Conservation (phyloP, 768 basidiomycete genomes). For the Psilocybe azurescens region DNA sequence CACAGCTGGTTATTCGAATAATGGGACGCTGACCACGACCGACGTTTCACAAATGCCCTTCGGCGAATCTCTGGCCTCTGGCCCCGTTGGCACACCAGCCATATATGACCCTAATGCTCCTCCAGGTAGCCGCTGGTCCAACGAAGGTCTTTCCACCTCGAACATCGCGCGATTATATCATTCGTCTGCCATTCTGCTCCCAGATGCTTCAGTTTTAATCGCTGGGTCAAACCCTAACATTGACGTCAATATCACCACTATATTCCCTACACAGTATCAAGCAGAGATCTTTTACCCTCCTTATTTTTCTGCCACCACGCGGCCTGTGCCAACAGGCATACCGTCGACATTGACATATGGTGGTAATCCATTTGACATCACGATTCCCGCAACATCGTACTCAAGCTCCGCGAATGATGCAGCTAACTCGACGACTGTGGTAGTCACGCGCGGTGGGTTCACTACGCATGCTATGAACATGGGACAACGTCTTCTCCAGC, state of each 20-base stretch:
- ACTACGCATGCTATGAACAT: constrained; percentile 89
- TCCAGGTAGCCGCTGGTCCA: constrained; percentile 76
- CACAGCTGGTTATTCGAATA: constrained; percentile 81
- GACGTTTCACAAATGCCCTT: constrained; percentile 63
- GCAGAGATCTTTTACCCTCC: constrained; percentile 92
- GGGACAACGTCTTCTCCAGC: constrained; percentile 81
- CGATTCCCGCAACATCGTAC: constrained; percentile 69
- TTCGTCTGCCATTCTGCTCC: constrained; percentile 87
- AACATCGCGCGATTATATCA: constrained; percentile 87
- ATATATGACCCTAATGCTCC: constrained; percentile 83
- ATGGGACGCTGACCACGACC: constrained; percentile 53
- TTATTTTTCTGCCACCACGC: constrained; percentile 74
- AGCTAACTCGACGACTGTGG: constrained; percentile 76
- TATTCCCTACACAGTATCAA: constrained; percentile 79
- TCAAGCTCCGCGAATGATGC: constrained; percentile 70
- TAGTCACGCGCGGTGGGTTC: constrained; percentile 83
- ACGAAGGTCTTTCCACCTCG: constrained; percentile 62
- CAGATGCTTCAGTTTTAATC: constrained; percentile 85
- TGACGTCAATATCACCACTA: constrained; percentile 68
- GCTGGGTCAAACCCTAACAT: constrained; percentile 95
- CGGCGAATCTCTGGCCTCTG: constrained; percentile 77
- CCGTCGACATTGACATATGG: constrained; percentile 86
- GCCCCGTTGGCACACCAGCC: constrained; percentile 78
- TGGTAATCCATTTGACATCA: constrained; percentile 79
- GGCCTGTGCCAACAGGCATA: constrained; percentile 73